Conservation (phyloP, 805 yeast species). For the Hanseniaspora pseudoguilliermondii region DNA sequence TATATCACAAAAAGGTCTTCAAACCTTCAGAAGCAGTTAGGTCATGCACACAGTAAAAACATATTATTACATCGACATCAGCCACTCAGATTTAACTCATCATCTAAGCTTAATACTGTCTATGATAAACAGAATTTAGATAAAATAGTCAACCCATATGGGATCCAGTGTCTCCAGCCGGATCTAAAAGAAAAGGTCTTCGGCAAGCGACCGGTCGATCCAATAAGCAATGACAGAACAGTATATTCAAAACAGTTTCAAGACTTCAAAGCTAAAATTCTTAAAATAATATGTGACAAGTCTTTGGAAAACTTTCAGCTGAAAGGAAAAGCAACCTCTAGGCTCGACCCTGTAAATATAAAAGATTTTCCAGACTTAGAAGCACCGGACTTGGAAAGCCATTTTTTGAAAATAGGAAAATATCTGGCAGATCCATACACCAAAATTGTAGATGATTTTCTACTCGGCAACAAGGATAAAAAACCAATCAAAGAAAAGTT, state of each 20-base stretch:
- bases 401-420: slow-evolving; percentile 60
- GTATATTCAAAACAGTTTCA: slow-evolving; percentile 25
- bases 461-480: slow-evolving; percentile 26
- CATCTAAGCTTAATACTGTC: too few relatives aligned
- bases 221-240: slow-evolving; percentile 18
- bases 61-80: background rate
- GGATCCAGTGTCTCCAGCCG: slow-evolving; percentile 62
- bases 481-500: slow-evolving; percentile 32
- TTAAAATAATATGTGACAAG: slow-evolving; percentile 37
- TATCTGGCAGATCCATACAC: slow-evolving; percentile 46
- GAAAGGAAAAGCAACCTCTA: slow-evolving; percentile 60
- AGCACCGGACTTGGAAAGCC: slow-evolving; percentile 69
- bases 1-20: background rate
- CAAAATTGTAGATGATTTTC: background rate
- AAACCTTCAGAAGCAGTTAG: background rate
- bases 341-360: slow-evolving; percentile 45
- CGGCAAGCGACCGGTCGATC: slow-evolving; percentile 17
- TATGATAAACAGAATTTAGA: background rate
- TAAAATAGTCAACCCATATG: slow-evolving; percentile 47
- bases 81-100: background rate
- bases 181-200: slow-evolving; percentile 51
- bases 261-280: slow-evolving; percentile 17
- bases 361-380: slow-evolving; percentile 51
- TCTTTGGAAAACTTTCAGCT: slow-evolving; percentile 52
- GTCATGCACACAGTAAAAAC: background rate